Conservation (phyloP, 2,329 filamentous ascomycete species). For the Pseudopithomyces chartarum region DNA sequence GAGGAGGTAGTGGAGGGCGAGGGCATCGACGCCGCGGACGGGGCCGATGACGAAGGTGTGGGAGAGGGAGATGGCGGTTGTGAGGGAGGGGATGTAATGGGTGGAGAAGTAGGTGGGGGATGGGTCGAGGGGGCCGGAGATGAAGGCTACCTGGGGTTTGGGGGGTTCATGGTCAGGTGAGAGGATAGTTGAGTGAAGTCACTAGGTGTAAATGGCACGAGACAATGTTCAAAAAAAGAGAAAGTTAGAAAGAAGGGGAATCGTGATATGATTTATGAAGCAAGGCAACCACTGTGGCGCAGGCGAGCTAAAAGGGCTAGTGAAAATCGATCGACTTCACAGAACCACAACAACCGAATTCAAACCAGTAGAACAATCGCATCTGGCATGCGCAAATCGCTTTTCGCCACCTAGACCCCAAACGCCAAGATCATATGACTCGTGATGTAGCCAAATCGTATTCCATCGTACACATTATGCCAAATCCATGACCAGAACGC, state of each 20-base stretch:
- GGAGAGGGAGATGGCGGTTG: constrained; percentile 35
- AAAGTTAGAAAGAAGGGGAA: not conserved
- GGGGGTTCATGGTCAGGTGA: too few species aligned
- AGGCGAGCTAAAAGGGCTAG: not conserved
- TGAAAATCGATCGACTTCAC: not conserved
- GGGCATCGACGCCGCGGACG: constrained; percentile 28
- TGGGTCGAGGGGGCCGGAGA: constrained; percentile 40
- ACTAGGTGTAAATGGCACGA: too few species aligned
- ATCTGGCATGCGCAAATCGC: not conserved
- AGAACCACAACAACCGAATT: too few species aligned
- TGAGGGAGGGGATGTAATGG: constrained; percentile 35
- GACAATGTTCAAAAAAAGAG: not conserved
- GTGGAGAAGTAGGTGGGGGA: constrained; percentile 31
- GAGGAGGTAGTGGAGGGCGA: constrained; percentile 35
- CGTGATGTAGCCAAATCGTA: not conserved
- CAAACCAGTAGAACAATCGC: not conserved
- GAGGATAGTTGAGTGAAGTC: too few species aligned
- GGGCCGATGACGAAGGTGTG: constrained; percentile 34
- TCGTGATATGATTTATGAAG: not conserved
- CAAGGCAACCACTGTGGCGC: not conserved
- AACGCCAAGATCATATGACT: not conserved
- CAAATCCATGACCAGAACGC: not conserved
- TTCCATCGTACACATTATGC: not conserved
- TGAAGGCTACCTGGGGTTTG: constrained; percentile 20
- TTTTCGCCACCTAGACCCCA: not conserved